Evolutionary conservation across 2,329 filamentous ascomycete genomes (phyloP).

Genomic region (Lachnellula hyalina): DNA sequence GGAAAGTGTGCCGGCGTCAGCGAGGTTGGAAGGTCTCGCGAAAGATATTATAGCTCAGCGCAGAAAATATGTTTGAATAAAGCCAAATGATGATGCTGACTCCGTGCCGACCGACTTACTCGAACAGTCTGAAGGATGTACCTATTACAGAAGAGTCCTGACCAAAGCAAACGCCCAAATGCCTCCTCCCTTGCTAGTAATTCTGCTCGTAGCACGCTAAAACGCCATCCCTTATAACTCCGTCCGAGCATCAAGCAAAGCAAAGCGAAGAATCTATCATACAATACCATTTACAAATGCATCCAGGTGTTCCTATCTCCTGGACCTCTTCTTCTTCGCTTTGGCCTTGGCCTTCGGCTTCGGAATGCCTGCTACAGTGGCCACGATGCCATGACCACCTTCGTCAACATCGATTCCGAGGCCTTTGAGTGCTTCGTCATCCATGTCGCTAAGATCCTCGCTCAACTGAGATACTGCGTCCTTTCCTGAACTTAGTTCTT

Average conservation of each 20-base stretch:
- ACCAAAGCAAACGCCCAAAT: neutral
- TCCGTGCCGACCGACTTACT: neutral
- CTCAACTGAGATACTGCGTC: conserved; percentile 69
- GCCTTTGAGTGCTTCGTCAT: conserved; percentile 81
- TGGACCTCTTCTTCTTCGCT: conserved; percentile 20
- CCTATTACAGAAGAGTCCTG: conserved; percentile 4
- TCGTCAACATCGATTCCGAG: conserved; percentile 38
- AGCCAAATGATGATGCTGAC: neutral
- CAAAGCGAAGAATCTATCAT: conserved; percentile 15
- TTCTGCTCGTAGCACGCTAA: neutral
- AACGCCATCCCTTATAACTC: conserved; percentile 5
- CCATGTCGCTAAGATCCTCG: conserved; percentile 85
- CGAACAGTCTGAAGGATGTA: neutral
- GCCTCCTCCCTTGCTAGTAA: neutral
- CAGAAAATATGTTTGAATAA: neutral
- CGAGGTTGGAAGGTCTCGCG: neutral
- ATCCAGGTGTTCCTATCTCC: conserved; percentile 3
- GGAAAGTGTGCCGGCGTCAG: neutral
- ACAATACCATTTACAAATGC: conserved; percentile 23
- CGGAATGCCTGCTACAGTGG: conserved; percentile 7
- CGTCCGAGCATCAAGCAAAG: neutral
- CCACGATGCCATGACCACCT: conserved; percentile 8
- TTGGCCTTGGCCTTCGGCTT: conserved; percentile 24
- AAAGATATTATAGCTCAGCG: neutral
- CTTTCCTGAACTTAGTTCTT: conserved; percentile 67